Conservation (phyloP, 73 alveolate genomes). For the Urostyla sp. region DNA sequence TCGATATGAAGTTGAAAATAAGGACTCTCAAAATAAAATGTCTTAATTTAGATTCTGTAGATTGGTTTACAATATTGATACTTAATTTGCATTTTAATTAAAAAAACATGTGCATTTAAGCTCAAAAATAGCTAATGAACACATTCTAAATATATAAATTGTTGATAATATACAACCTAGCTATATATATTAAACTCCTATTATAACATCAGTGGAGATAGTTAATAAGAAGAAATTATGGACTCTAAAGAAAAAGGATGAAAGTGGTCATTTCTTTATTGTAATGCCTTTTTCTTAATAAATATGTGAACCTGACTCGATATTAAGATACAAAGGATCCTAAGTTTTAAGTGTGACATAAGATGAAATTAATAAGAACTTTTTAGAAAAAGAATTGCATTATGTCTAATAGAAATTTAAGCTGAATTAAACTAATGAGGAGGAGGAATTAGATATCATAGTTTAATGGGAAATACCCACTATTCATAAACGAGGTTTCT, state of each 20-base stretch:
- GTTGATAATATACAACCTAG: conserved; percentile 34
- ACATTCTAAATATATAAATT: conserved; percentile 15
- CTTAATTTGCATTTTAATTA: conserved; percentile 2
- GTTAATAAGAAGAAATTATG: conserved; percentile 27
- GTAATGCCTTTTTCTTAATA: conserved; percentile 8
- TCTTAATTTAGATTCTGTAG: conserved; percentile 23
- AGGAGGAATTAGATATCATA: conserved; percentile 35
- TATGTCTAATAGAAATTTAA: conserved; percentile 36
- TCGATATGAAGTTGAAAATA: conserved; percentile 42
- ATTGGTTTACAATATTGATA: conserved; percentile 13
- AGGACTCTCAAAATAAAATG: background rate
- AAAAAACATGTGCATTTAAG: conserved; percentile 21
- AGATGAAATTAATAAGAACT: conserved; percentile 34
- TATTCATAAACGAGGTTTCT: conserved; percentile 19
- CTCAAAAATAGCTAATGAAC: conserved; percentile 28
- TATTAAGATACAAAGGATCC: background rate
- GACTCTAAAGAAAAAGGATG: conserved; percentile 36
- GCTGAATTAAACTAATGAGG: conserved; percentile 13
- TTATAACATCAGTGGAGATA: conserved; percentile 25
- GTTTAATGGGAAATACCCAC: conserved; percentile 41
- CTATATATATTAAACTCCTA: conserved; percentile 10
- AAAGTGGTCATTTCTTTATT: conserved; percentile 24
- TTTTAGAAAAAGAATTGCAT: conserved; percentile 41
- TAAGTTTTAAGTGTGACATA: conserved; percentile 3
- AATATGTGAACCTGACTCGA: background rate